These are phyloP conservation scores for Chrysochromulina parva DNA, from an alignment of 78 protist species.

Conservation along the genomic window DNA sequence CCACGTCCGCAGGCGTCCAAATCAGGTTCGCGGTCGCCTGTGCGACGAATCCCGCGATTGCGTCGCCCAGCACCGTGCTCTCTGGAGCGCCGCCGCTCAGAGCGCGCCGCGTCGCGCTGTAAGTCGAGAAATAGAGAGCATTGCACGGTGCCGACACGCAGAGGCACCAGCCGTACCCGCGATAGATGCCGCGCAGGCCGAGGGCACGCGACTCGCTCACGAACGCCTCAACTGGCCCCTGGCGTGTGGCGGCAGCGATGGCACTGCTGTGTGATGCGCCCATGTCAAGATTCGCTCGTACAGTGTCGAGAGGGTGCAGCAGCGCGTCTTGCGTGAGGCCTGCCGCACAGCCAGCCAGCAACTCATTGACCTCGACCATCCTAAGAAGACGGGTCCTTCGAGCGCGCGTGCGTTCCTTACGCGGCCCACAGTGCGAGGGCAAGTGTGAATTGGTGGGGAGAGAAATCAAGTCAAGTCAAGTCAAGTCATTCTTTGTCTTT, in stretches of 20 bases:
- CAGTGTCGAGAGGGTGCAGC: not conserved
- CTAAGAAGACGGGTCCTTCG: too few relatives aligned
- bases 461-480: too few relatives aligned
- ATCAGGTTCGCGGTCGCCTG: not conserved
- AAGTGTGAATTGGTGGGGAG: too few relatives aligned
- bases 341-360: constrained; percentile 18
- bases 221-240: too few relatives aligned
- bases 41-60: not conserved
- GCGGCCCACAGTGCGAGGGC: too few relatives aligned
- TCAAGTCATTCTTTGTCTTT: too few relatives aligned
- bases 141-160: not conserved
- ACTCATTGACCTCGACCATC: not conserved
- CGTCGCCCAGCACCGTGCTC: not conserved
- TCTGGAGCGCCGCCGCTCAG: not conserved
- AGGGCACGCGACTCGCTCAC: too few relatives aligned
- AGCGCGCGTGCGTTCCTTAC: too few relatives aligned
- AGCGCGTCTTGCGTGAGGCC: not conserved
- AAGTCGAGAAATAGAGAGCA: not conserved
- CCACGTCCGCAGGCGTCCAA: not conserved
- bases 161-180: not conserved
- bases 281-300: not conserved
- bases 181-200: not conserved
- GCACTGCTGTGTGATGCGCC: not conserved
- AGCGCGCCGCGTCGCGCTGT: not conserved
- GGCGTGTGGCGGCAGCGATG: not conserved